Base-by-base conservation (phyloP, 331 rosid genomes). In the Stylosanthes scabra region DNA sequence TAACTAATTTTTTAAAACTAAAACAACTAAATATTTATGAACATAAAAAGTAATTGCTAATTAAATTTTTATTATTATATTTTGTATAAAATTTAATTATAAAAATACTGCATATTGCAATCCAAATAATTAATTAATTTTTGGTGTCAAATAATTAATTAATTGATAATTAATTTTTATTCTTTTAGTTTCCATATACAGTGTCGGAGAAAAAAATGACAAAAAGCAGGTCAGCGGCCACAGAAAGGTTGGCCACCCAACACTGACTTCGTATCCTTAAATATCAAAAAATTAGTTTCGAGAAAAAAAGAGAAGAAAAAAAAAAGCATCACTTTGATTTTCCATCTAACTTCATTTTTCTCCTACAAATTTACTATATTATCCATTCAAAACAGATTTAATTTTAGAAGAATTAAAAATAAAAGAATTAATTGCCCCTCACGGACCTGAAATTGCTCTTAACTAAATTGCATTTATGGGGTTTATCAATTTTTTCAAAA, bases 381-480 rank as follows among this genome's bases (percentile, higher is more conserved):
- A 74, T 49, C 72, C 88, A 64, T 63, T 74, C 64, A 63, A 7
- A 51, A 25, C 57, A 7, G 57, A 51, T 51, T 51, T 51, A 13
- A 37, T 69, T 34, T 27, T 2, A 25, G 27, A 2, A 16, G 7
- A 61, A 59, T 15, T 2, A 3, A 55, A 16, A 55, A n/a, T 51
- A 4, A 52, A n/a, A 29, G 25, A 72, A 8, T 76, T 68, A 78
- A 78, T 74, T 68, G 74, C 34, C 80, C 78, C 63, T 75, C 86
- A 79, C 86, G 91, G 90, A 91, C 84, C 78, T 83, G 84, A 89
- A 87, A 79, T 78, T 79, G 64, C 20, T 79, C 74, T 87, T 72
- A 84, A 89, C 87, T 73, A 80, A 68, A 86, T 83, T 87, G 77
- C 82, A 84, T 83, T 87, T 70, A 87, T 83, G 28, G 93, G 88